Evolutionary conservation across 2,329 filamentous ascomycete genomes (phyloP), one percentile per base, ranked within the genome.

Genomic region (Colletotrichum liriopes): DNA sequence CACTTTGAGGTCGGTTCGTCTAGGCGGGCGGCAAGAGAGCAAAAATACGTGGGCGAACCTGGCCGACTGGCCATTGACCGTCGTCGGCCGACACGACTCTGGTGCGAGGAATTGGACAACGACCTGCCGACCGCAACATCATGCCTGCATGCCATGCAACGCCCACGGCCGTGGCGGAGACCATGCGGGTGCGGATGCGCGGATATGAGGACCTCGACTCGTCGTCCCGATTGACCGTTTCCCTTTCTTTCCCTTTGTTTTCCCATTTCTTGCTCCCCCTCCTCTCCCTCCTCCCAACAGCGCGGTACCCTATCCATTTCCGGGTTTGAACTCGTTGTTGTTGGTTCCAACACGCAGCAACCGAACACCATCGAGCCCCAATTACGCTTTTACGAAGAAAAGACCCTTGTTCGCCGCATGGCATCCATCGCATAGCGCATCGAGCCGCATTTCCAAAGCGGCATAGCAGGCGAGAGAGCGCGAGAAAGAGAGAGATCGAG

Each of bases 1-100:
- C 61, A 65, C 71, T 71, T 58, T 45, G 47, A 69, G 52, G 60
- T 64, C 63, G 62, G 61, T 59, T 47, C 49, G 29, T 64, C 47
- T 43, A 43, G 67, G 58, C 63, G 37, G 63, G 71, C 68, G 64
- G 71, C 45, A 67, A 67, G 45, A 72, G 41, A 61, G 26, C 52
- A n/a, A 52, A 26, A 29, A 35, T n/a, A 49, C 52, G 5, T 49
- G 52, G 52, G 35, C 61, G 23, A 14, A 12, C 20, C 52, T 52
- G 29, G 9, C 29, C 11, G 29, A 5, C 51, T 35, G 51, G 5
- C 51, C 51, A 35, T 55, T 61, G 20, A 32, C 58, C 41, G 58
- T 29, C 23, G 37, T 41, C 18, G 45, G 49, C 39, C 59, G 63
- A 62, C 64, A 71, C 58, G 43, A 51, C 43, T 43, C 47, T 43